These are phyloP conservation scores for Pseudoscleropodium purum DNA, from an alignment of 225 moss, liverwort and hornwort genomes.

Conservation along the genomic window DNA sequence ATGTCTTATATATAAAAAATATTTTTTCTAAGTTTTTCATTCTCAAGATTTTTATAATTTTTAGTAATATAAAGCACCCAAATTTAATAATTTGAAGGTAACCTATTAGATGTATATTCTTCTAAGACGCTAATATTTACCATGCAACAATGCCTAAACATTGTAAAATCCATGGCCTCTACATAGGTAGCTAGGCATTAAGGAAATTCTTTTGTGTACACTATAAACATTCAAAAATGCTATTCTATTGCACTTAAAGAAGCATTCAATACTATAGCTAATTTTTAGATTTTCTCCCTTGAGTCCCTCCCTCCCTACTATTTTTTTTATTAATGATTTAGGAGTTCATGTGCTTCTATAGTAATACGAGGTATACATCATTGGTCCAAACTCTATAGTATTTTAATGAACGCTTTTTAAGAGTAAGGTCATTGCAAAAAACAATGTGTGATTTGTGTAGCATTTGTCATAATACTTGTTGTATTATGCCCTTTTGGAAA, in stretches of 20 bases:
- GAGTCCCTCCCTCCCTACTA: rapidly evolving
- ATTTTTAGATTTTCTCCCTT: not conserved
- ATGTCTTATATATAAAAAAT: not conserved
- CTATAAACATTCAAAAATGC: not conserved
- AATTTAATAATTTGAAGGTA: not conserved
- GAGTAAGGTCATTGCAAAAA: too few species aligned
- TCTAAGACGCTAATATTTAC: rapidly evolving
- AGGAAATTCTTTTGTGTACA: not conserved
- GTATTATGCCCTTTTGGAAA: too few species aligned
- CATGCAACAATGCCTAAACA: not conserved
- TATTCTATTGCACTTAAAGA: not conserved
- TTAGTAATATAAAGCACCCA: not conserved
- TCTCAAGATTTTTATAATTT: not conserved
- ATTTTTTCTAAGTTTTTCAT: not conserved
- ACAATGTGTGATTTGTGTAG: too few species aligned
- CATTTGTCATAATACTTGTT: too few species aligned
- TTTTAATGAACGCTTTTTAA: not conserved
- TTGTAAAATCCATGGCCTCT: not conserved
- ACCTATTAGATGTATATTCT: not conserved
- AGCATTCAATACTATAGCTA: too few species aligned
- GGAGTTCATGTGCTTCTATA: not conserved
- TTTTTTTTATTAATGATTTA: not conserved
- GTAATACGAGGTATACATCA: rapidly evolving
- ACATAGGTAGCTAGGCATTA: not conserved
- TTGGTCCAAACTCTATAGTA: not conserved